phyloP scores from a whole-genome alignment of 352 stramenopile species.

The Phytophthora citricola region DNA sequence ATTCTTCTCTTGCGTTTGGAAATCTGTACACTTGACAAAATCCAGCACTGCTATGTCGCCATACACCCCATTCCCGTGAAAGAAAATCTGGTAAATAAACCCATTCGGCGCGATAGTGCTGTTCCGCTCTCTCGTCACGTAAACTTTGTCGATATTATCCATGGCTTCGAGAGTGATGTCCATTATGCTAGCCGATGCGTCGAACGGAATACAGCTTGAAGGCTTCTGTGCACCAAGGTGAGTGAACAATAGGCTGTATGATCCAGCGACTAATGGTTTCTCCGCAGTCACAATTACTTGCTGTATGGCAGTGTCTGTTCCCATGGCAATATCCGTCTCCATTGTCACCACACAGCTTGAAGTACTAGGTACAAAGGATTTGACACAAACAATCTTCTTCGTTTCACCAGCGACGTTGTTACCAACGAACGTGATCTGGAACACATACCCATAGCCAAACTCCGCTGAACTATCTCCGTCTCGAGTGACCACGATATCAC shows the following conservation, averaged over 20 bases:
- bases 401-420: constrained; percentile 77
- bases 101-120: constrained; percentile 40
- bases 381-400: constrained; percentile 30
- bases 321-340: constrained; percentile 70
- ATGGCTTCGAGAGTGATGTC: constrained; percentile 59
- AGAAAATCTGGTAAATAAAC: constrained; percentile 78
- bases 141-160: constrained; percentile 81
- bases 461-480: constrained; percentile 65
- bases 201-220: constrained; percentile 69
- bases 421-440: constrained; percentile 80
- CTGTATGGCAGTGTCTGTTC: constrained; percentile 75
- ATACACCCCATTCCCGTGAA: constrained; percentile 76
- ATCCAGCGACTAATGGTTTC: constrained; percentile 60
- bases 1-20: constrained; percentile 78
- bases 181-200: constrained; percentile 60
- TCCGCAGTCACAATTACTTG: constrained; percentile 63
- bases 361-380: constrained; percentile 48
- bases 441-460: constrained; percentile 73
- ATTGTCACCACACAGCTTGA: constrained; percentile 63
- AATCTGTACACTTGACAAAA: constrained; percentile 47
- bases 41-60: constrained; percentile 25
- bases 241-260: constrained; percentile 60
- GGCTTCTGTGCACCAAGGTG: constrained; percentile 42
- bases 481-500: constrained; percentile 77
- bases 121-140: constrained; percentile 57